phyloP scores from a whole-genome alignment of 2,329 filamentous ascomycete species.

The Cercospora sp. region DNA sequence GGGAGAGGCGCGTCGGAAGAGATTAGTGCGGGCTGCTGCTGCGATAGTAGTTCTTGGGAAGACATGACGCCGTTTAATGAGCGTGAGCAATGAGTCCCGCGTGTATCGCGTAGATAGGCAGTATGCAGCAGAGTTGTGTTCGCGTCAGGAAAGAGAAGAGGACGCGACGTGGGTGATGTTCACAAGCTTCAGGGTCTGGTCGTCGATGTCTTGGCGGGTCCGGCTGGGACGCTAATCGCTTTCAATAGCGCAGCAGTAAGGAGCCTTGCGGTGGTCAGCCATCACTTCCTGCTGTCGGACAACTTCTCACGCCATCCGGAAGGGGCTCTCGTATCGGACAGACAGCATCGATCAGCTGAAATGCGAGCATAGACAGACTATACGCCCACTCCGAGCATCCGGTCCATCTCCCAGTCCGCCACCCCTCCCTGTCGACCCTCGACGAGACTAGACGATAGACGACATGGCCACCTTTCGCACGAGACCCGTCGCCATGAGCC shows the following conservation, averaged over 20 bases:
- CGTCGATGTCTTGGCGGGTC: neutral
- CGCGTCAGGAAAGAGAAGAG: neutral
- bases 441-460: slow-evolving; percentile 5
- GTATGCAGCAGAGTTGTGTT: neutral
- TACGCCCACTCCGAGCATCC: neutral
- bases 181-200: neutral
- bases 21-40: neutral
- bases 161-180: neutral
- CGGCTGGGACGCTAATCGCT: slow-evolving; percentile 2
- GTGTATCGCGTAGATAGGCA: neutral
- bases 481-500: slow-evolving; percentile 17
- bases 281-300: neutral
- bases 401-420: neutral
- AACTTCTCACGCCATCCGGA: neutral
- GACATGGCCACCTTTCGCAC: slow-evolving; percentile 32
- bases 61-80: slow-evolving; percentile 31
- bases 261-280: neutral
- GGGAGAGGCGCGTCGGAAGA: slow-evolving; percentile 18
- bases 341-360: neutral
- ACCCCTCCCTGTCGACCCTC: neutral
- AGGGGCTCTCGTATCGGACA: neutral
- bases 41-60: slow-evolving; percentile 22
- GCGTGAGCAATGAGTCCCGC: slow-evolving; percentile 23
- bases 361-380: neutral
- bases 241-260: slow-evolving; percentile 1